These are phyloP conservation scores for Fagopyrum homotropicum DNA, from an alignment of 148 eudicot genomes.

Conservation along the genomic window DNA sequence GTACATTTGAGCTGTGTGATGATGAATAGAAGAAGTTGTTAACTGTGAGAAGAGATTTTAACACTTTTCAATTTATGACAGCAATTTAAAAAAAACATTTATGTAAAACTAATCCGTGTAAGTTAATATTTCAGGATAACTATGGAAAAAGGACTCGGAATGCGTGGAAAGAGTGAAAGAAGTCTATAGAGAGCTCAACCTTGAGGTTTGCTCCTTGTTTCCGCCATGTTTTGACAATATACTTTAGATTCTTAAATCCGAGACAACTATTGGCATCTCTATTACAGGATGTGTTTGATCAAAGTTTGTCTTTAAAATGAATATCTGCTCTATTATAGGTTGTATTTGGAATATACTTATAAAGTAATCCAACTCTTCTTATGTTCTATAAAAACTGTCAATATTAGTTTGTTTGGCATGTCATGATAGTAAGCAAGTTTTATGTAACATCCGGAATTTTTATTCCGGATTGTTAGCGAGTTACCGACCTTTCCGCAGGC, in stretches of 20 bases:
- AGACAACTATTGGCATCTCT: background rate
- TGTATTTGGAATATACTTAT: no score
- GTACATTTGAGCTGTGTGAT: conserved; percentile 41
- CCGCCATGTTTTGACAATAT: background rate
- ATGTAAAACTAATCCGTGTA: background rate
- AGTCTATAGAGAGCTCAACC: conserved; percentile 56
- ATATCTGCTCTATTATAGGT: no score
- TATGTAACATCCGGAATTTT: no score
- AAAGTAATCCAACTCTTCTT: no score
- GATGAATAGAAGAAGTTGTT: conserved; percentile 64
- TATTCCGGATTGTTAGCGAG: no score
- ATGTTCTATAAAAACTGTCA: no score
- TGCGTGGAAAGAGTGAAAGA: conserved; percentile 73
- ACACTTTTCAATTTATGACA: background rate
- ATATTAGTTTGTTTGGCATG: background rate
- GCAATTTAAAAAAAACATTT: background rate
- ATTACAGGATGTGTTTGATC: conserved; percentile 48
- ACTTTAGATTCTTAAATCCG: background rate
- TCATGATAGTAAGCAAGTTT: background rate
- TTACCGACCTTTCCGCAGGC: no score
- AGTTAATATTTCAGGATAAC: conserved; percentile 48
- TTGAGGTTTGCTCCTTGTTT: conserved; percentile 37
- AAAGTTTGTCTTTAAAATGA: conserved; percentile 3
- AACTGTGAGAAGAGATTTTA: conserved; percentile 22
- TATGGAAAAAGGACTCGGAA: conserved; percentile 62